A percentile compares a stretch with the other conserved stretches of the same genome.
phyloP scores from a whole-genome alignment of 176 grass and related monocot genomes.

The Aegilops speltoides region DNA sequence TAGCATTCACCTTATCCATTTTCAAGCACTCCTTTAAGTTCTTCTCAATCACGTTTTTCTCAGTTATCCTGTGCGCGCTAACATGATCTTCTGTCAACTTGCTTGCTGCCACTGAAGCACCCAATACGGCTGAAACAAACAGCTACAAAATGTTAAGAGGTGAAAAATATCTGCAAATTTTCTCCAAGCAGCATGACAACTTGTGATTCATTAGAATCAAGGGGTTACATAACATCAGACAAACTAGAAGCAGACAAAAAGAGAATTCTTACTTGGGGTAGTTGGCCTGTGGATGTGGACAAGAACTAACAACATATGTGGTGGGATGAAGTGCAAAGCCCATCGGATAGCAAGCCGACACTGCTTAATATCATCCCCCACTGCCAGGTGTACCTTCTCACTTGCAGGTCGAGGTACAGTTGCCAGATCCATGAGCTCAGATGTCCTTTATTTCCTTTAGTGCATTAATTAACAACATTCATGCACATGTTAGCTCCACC shows the following conservation, averaged over 20 bases:
- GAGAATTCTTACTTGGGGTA: slow-evolving; percentile 15
- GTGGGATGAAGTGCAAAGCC: slow-evolving; percentile 16
- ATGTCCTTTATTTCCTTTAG: not conserved
- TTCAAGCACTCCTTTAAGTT: not conserved
- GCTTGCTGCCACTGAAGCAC: not conserved
- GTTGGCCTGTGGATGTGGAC: slow-evolving; percentile 4
- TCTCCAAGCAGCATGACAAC: not conserved
- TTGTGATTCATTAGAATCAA: slow-evolving; percentile 14
- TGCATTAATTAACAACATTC: not conserved
- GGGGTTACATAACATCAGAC: not conserved
- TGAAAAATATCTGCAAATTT: not conserved
- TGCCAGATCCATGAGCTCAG: not conserved
- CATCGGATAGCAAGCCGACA: not conserved
- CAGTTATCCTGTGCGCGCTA: not conserved
- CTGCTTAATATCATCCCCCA: not conserved
- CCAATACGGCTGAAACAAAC: slow-evolving; percentile 27
- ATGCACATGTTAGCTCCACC: not conserved
- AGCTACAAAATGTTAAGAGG: slow-evolving; percentile 27
- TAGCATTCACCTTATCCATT: not conserved
- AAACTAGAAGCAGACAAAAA: not conserved
- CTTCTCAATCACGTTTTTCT: not conserved
- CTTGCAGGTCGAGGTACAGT: not conserved
- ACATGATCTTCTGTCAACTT: not conserved
- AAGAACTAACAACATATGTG: not conserved
- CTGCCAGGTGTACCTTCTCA: not conserved